Percentiles rank a stretch among this genome's conserved stretches.
These are phyloP conservation scores for Leucocoprinus leucothites DNA, from an alignment of 768 basidiomycete species.

Conservation along the genomic window DNA sequence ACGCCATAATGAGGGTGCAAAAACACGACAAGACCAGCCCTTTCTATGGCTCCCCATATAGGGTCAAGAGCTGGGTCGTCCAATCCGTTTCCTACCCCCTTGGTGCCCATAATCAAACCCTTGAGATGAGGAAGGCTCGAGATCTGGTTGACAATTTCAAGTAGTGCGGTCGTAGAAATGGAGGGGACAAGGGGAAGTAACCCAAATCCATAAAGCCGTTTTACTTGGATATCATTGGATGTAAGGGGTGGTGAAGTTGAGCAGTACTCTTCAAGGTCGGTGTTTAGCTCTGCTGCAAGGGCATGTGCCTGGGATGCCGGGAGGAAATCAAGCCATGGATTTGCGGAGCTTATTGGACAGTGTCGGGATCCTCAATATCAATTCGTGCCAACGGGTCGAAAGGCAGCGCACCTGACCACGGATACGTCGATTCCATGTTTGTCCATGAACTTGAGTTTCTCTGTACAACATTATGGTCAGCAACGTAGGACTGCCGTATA, in stretches of 20 bases:
- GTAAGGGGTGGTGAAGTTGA: conserved; percentile 51
- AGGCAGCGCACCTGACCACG: conserved; percentile 57
- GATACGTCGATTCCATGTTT: conserved; percentile 77
- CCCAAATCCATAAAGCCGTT: conserved; percentile 81
- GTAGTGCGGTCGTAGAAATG: conserved; percentile 49
- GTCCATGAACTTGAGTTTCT: conserved; percentile 86
- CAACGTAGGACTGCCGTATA: not conserved
- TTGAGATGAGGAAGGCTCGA: conserved; percentile 61
- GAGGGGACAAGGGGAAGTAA: conserved; percentile 78
- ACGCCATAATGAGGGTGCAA: conserved; percentile 88
- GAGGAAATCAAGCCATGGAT: conserved; percentile 92
- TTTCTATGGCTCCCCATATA: conserved; percentile 76
- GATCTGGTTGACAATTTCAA: conserved; percentile 69
- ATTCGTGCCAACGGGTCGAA: not conserved
- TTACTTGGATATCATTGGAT: conserved; percentile 33
- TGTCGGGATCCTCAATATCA: too few species aligned
- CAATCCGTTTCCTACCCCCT: conserved; percentile 73
- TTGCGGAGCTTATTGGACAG: conserved; percentile 58
- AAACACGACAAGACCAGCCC: conserved; percentile 71
- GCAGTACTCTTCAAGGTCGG: conserved; percentile 78
- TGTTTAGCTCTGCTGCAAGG: conserved; percentile 71
- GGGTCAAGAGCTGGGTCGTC: conserved; percentile 79
- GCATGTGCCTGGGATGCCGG: conserved; percentile 59
- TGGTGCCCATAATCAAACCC: conserved; percentile 79
- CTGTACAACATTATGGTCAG: conserved; percentile 17